Base-by-base conservation (phyloP, 2,329 filamentous ascomycete genomes). In the Exophiala spinifera region DNA sequence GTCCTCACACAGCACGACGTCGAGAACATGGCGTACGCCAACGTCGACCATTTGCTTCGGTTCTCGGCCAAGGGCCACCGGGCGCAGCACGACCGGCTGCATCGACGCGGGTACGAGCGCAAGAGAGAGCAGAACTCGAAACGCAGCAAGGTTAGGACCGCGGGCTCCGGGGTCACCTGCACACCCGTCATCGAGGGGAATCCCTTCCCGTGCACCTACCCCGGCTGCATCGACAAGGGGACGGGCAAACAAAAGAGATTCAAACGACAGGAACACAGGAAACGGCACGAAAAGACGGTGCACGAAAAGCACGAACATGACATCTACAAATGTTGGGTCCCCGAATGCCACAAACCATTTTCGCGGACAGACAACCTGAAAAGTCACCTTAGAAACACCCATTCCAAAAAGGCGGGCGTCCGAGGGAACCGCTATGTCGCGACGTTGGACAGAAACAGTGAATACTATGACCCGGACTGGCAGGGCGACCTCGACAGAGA, bases 261-360 rank as follows among this genome's bases (percentile, higher is more conserved):
- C 63, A 74, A 76, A 65, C 65, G 76, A 45, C 73, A 76, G 55
- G 76, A 79, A 57, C 76, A 78, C 53, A 64, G 78, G 15, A 76
- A 77, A 65, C 66, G 76, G 10, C 76, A 79, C 60, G 72, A 74
- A 66, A 74, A 72, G 63, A 76, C 70, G 14, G 75, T 77, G 51
- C 74, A 73, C 28, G 70, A 72, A 54, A 70, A 74, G 46, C 25
- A 39, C 4, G 44, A 45, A 14, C 37, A 56, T 40, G 34, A 43
- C 8, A 69, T 69, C 3, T 71, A 74, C 62, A 67, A 70, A 7
- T 75, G 73, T 56, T 75, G 72, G 73, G 60, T 62, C 14, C 70
- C 72, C 1, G 72, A 68, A 8, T 75, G 73, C 55, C 67, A 71
- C 44, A 67, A 69, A 6, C 68, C 67, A 2, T 76, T 76, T 58